phyloP scores from a whole-genome alignment of 108 stramenopile genomes.

The Cyclotella baltica region DNA sequence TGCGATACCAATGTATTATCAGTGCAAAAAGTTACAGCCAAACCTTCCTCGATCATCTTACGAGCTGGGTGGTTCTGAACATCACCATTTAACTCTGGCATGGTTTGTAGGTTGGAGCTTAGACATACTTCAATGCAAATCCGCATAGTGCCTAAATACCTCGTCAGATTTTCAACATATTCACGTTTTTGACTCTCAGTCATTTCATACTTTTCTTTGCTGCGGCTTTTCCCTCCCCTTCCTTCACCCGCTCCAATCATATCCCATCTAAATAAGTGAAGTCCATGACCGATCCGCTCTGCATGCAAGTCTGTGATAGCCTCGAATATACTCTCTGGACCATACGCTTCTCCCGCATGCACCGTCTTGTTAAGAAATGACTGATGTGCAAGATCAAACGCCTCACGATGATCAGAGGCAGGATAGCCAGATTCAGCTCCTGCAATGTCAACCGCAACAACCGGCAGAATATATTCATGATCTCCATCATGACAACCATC shows the following conservation, averaged over 20 bases:
- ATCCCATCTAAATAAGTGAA: constrained; percentile 44
- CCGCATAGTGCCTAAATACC: constrained; percentile 45
- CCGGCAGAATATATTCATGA: constrained; percentile 33
- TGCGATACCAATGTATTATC: constrained; percentile 42
- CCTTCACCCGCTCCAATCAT: constrained; percentile 49
- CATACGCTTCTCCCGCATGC: constrained; percentile 51
- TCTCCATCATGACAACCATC: neutral
- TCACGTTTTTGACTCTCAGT: constrained; percentile 34
- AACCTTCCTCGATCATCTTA: constrained; percentile 48
- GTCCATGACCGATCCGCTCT: constrained; percentile 44
- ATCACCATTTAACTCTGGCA: constrained; percentile 44
- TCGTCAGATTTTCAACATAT: constrained; percentile 43
- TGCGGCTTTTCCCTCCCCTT: constrained; percentile 22
- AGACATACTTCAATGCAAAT: constrained; percentile 52
- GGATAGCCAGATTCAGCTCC: constrained; percentile 47
- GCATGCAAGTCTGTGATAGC: constrained; percentile 51
- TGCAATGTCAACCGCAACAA: constrained; percentile 45
- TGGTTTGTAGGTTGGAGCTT: constrained; percentile 48
- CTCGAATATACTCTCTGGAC: constrained; percentile 41
- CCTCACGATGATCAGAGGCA: constrained; percentile 41
- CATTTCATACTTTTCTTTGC: constrained; percentile 34
- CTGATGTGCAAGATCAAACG: constrained; percentile 46
- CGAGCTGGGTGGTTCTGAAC: constrained; percentile 41
- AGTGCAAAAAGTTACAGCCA: constrained; percentile 47
- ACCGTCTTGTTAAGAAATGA: constrained; percentile 53